phyloP scores from a whole-genome alignment of 208 protist genomes.

The Crithidia acanthocephali region DNA sequence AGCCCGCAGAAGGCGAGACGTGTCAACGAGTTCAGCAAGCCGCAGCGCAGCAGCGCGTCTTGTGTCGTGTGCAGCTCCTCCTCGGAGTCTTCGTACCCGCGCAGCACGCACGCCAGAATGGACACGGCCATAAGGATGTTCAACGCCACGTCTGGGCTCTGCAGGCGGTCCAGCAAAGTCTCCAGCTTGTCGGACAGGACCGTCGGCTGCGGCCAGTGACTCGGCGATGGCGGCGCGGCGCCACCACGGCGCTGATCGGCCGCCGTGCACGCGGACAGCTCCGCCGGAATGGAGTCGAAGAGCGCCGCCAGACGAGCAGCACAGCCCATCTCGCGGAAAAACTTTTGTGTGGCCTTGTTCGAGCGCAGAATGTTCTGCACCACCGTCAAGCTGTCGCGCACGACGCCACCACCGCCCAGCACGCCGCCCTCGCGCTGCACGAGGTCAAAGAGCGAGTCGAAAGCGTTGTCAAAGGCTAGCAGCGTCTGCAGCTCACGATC shows the following conservation, averaged over 20 bases:
- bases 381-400: conserved; percentile 80
- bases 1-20: conserved; percentile 63
- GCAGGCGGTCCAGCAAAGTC: conserved; percentile 14
- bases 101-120: conserved; percentile 61
- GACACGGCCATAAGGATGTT: conserved; percentile 57
- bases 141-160: conserved; percentile 11
- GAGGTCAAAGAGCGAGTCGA: conserved; percentile 73
- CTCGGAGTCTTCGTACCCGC: conserved; percentile 38
- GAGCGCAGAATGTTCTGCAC: conserved; percentile 81
- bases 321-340: conserved; percentile 85
- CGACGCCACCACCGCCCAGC: conserved; percentile 57
- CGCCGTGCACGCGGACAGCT: conserved; percentile 28
- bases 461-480: conserved; percentile 81
- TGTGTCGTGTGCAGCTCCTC: conserved; percentile 27
- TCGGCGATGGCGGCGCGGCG: background rate
- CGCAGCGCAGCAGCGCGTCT: conserved; percentile 51
- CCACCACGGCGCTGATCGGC: conserved; percentile 1
- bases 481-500: conserved; percentile 82
- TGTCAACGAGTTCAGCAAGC: conserved; percentile 55
- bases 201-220: conserved; percentile 16
- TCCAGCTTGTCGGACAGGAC: conserved; percentile 25
- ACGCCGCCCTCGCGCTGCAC: conserved; percentile 60
- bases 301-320: conserved; percentile 55
- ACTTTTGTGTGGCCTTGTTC: conserved; percentile 86
- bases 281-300: conserved; percentile 45